Conservation (phyloP, 2,329 filamentous ascomycete genomes). For the Camillea tinctor region DNA sequence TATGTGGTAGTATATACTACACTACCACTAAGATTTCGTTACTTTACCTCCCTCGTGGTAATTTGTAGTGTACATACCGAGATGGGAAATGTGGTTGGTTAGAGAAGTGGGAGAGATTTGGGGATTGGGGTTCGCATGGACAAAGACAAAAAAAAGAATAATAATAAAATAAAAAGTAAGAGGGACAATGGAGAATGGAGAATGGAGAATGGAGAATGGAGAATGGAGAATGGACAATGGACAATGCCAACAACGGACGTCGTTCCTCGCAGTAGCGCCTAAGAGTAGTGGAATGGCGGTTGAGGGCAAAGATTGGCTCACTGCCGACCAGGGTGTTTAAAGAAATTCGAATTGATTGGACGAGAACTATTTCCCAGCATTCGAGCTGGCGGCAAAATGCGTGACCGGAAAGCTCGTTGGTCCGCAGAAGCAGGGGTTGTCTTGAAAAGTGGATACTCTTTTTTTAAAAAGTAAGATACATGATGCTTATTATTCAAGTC, state of each 20-base stretch:
- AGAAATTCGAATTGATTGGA: slow-evolving; percentile 29
- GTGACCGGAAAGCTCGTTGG: slow-evolving; percentile 31
- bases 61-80: too few relatives aligned
- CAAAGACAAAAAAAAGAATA: too few relatives aligned
- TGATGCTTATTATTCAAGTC: slow-evolving; percentile 2
- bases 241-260: slow-evolving; percentile 30
- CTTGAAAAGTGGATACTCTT: slow-evolving; percentile 1
- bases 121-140: slow-evolving; percentile 22
- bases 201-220: too few relatives aligned
- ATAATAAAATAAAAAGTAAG: too few relatives aligned
- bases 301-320: slow-evolving; percentile 38
- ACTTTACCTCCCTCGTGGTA: slow-evolving; percentile 17
- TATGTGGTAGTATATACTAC: too few relatives aligned
- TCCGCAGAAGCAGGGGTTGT: slow-evolving; percentile 22
- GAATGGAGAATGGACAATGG: too few relatives aligned
- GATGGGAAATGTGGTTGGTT: slow-evolving; percentile 31
- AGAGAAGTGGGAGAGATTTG: too few relatives aligned
- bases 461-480: background rate
- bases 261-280: slow-evolving; percentile 37
- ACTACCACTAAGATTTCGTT: too few relatives aligned
- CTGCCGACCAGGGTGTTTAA: slow-evolving; percentile 22
- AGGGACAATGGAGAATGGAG: slow-evolving; percentile 17
- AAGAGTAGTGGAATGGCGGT: slow-evolving; percentile 28
- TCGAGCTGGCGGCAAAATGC: slow-evolving; percentile 34
- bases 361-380: slow-evolving; percentile 25